Conservation (phyloP, 2,329 filamentous ascomycete species). For the Dichotomopilus funicola region DNA sequence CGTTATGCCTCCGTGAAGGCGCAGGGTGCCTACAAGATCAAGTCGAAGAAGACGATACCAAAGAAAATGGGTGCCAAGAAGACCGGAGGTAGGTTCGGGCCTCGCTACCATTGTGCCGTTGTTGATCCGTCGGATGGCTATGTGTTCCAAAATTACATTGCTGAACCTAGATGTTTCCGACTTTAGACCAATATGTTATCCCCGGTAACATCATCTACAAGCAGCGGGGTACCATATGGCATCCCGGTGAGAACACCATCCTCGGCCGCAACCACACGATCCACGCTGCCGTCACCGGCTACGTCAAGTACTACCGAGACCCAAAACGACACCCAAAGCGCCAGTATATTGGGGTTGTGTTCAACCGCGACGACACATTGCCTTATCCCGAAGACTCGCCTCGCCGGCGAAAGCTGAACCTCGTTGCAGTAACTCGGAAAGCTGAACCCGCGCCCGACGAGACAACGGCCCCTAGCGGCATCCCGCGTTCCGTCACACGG, state of each 20-base stretch:
- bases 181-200: slow-evolving; percentile 81
- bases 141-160: too few species aligned
- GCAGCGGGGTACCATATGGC: slow-evolving; percentile 91
- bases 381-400: slow-evolving; percentile 70
- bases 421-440: slow-evolving; percentile 49
- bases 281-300: slow-evolving; percentile 75
- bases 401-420: slow-evolving; percentile 67
- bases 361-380: slow-evolving; percentile 72
- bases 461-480: slow-evolving; percentile 32
- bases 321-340: slow-evolving; percentile 73
- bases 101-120: neutral
- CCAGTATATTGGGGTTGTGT: slow-evolving; percentile 91
- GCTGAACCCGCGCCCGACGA: slow-evolving; percentile 29
- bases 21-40: slow-evolving; percentile 62
- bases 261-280: slow-evolving; percentile 97
- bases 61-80: slow-evolving; percentile 95
- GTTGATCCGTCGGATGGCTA: too few species aligned
- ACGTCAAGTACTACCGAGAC: slow-evolving; percentile 95
- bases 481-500: slow-evolving; percentile 30
- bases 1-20: slow-evolving; percentile 55
- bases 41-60: slow-evolving; percentile 51
- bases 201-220: slow-evolving; percentile 98
- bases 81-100: slow-evolving; percentile 61
- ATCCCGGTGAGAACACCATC: slow-evolving; percentile 87
- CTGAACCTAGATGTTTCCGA: neutral